Evolutionary conservation across 306 rosid species (phyloP), one percentile per base, ranked within the genome.

Genomic region (Mimosa pudica): DNA sequence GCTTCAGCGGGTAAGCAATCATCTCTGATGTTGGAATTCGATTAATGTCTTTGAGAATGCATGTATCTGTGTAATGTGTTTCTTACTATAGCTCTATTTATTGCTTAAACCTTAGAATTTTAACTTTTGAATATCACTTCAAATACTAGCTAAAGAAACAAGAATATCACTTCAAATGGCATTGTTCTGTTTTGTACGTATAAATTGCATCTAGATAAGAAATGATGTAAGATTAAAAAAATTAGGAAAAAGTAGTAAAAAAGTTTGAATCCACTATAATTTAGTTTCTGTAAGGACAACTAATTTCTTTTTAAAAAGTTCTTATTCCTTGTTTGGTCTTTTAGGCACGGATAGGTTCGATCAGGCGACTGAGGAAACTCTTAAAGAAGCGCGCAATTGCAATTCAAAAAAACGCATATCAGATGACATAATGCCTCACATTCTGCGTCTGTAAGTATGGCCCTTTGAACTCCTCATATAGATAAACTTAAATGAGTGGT

Each of bases 371-470:
- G 33, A 79, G 74, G 57, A 35, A 3, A 17, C 46, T 49, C 13
- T 30, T 68, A 85, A 89, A 73, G 87, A 65, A 41, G 63, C 85
- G 0, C 46, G 52, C 38, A 84, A 88, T 45, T 48, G 11, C 9
- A 8, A 20, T 18, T 7, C 80, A 14, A 79, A 33, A 51, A 88
- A 82, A 49, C 69, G 74, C 69, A 42, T 78, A 8, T 64, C 88
- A 52, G 90, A 90, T 82, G 4, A 8, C 44, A 61, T 94, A 33
- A 80, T 94, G 45, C 97, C 97, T 64, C 92, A 89, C 79, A 82
- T 94, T 68, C 87, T 92, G n/a, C 88, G 81, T 77, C 66, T 94
- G 98, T 91, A 57, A 85, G 88, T 30, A 0, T 16, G 32, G 13
- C 49, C 10, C 33, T 58, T 46, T 36, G 6, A 16, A 33, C 38